Conservation (phyloP, 495 filamentous ascomycete species). For the Aspergillus incahuasiensis region DNA sequence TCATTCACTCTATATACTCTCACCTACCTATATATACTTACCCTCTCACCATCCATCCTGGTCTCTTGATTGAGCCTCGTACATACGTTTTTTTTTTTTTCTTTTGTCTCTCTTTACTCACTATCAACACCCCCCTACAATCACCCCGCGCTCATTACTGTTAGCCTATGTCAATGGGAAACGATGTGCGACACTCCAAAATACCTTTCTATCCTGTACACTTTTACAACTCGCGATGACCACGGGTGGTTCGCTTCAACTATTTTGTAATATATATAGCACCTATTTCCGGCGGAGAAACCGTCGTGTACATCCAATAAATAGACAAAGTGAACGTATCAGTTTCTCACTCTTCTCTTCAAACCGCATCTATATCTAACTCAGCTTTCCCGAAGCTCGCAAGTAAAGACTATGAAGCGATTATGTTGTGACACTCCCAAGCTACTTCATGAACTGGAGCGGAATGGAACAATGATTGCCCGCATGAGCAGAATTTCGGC, state of each 20-base stretch:
- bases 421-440: not conserved
- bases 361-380: not conserved
- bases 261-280: constrained; percentile 42
- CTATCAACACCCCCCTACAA: constrained; percentile 12
- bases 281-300: constrained; percentile 15
- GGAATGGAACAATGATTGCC: constrained; percentile 29
- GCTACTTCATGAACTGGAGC: not conserved
- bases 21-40: constrained; percentile 12
- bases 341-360: not conserved
- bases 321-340: constrained; percentile 7
- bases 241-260: constrained; percentile 23
- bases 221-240: constrained; percentile 18
- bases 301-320: constrained; percentile 23
- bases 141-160: constrained; percentile 8
- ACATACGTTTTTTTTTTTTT: constrained; percentile 28
- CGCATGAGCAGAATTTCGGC: constrained; percentile 36
- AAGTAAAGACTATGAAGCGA: too few species aligned
- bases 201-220: constrained; percentile 19
- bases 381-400: too few species aligned
- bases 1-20: constrained; percentile 24
- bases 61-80: constrained; percentile 12
- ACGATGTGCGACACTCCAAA: constrained; percentile 14
- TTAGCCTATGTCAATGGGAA: constrained; percentile 9
- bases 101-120: constrained; percentile 27
- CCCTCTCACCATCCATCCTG: constrained; percentile 8